A percentile compares a stretch with the other conserved stretches of the same genome.
These are phyloP conservation scores for Volvox africanus DNA, from an alignment of 139 green algal species.

Conservation along the genomic window DNA sequence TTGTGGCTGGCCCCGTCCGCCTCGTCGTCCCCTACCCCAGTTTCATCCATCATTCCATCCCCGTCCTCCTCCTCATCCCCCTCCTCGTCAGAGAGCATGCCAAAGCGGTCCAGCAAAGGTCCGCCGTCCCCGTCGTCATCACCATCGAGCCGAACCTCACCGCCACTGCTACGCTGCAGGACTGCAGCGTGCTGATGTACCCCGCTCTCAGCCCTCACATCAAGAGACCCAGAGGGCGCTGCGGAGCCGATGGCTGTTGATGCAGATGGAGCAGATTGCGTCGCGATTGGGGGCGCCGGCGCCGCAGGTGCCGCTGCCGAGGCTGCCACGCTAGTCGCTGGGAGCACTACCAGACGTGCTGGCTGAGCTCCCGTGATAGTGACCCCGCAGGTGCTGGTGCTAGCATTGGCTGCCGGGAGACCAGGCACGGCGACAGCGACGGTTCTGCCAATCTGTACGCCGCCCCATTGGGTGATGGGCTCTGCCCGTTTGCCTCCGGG, in stretches of 20 bases:
- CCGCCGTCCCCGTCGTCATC: not conserved
- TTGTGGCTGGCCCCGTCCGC: not conserved
- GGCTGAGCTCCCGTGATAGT: not conserved
- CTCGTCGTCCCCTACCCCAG: not conserved
- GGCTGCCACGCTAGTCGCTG: not conserved
- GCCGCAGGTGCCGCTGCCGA: not conserved
- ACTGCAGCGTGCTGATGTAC: too few species aligned
- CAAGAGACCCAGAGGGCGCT: too few species aligned
- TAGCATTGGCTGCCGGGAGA: not conserved
- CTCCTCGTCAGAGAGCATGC: not conserved
- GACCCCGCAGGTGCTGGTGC: too few species aligned
- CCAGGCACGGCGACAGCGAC: not conserved
- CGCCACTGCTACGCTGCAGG: not conserved
- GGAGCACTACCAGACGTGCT: too few species aligned
- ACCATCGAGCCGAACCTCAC: not conserved
- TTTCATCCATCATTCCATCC: not conserved
- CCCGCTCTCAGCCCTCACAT: too few species aligned
- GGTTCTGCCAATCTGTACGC: not conserved
- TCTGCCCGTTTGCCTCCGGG: not conserved
- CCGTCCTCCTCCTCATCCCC: not conserved
- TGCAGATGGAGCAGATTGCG: too few species aligned
- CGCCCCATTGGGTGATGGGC: not conserved
- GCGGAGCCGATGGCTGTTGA: too few species aligned
- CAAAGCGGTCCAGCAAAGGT: slow-evolving; percentile 11
- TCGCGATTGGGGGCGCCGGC: too few species aligned